phyloP scores from a whole-genome alignment of 2,329 filamentous ascomycete species.

The Sporothrix dimorphospora region DNA sequence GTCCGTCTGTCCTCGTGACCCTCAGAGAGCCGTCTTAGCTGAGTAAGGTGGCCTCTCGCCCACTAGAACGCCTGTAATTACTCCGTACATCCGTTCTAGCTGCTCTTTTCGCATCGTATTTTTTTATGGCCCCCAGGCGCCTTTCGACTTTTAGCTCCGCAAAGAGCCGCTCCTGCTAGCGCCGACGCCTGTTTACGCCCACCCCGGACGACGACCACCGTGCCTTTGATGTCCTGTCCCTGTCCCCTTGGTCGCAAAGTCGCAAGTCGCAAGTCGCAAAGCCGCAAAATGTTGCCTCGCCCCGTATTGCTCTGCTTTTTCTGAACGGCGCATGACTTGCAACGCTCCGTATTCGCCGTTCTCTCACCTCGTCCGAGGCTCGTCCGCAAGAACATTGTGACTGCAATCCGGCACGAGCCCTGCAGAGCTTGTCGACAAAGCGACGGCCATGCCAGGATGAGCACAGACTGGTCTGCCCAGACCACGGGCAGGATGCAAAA shows the following conservation, averaged over 20 bases:
- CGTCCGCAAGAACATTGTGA: background rate
- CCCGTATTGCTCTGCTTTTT: background rate
- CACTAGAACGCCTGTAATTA: no score
- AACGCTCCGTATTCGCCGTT: no score
- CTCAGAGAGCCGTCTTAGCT: background rate
- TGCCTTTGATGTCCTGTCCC: no score
- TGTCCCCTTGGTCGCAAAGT: background rate
- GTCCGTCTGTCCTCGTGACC: slow-evolving; percentile 7
- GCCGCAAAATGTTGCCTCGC: background rate
- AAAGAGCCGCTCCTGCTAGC: slow-evolving; percentile 7
- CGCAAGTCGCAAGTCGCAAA: no score
- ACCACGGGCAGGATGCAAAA: background rate
- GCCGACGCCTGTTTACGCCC: background rate
- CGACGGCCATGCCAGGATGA: no score
- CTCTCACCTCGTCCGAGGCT: no score
- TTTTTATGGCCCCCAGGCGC: no score
- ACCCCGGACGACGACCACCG: slow-evolving; percentile 5
- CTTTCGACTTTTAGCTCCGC: background rate
- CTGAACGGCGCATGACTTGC: no score
- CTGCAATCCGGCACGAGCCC: background rate
- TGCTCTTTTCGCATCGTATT: no score
- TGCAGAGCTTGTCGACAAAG: background rate
- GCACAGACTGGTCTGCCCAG: background rate
- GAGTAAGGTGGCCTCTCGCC: no score
- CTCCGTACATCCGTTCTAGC: no score